Percentiles rank a stretch among this genome's conserved stretches.
These are phyloP conservation scores for Sphagnum magellanicum DNA, from an alignment of 228 moss, liverwort and hornwort genomes.

Conservation along the genomic window DNA sequence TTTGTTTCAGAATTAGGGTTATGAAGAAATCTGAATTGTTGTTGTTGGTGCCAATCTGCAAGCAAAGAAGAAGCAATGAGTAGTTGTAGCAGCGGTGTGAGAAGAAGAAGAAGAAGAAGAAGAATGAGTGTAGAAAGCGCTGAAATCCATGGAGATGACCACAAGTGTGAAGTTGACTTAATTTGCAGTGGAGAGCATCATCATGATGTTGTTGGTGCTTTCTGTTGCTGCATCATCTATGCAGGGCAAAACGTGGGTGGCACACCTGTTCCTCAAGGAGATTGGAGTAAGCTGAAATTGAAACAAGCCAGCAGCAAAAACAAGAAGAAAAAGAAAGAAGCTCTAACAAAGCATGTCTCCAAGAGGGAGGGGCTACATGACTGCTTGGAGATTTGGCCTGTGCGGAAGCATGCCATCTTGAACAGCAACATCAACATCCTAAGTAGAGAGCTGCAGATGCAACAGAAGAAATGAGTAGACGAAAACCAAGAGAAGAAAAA, in stretches of 20 bases:
- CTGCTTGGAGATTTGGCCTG: too few relatives aligned
- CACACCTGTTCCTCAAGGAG: constrained; percentile 56
- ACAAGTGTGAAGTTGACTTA: neutral
- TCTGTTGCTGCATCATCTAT: constrained; percentile 7
- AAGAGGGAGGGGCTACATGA: constrained; percentile 19
- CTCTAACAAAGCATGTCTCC: constrained; percentile 27
- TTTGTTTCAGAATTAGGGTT: too few relatives aligned
- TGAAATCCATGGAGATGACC: too few relatives aligned
- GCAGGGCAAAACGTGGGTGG: constrained; percentile 80
- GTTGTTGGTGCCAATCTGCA: neutral
- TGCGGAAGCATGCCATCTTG: too few relatives aligned
- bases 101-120: too few relatives aligned
- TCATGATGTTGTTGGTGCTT: neutral
- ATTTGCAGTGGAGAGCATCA: neutral
- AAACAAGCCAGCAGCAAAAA: constrained; percentile 50
- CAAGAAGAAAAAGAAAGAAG: constrained; percentile 55
- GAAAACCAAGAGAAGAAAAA: too few relatives aligned
- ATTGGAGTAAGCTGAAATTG: constrained; percentile 67
- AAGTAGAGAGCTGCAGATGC: too few relatives aligned
- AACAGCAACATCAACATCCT: too few relatives aligned
- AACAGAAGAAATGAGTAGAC: too few relatives aligned
- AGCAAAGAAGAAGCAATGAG: neutral
- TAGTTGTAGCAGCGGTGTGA: neutral
- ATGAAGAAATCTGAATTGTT: too few relatives aligned
- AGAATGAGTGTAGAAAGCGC: too few relatives aligned